Evolutionary conservation across 768 basidiomycete species (phyloP), one percentile per base, ranked within the genome.

Genomic region (Auriscalpium microsporum): DNA sequence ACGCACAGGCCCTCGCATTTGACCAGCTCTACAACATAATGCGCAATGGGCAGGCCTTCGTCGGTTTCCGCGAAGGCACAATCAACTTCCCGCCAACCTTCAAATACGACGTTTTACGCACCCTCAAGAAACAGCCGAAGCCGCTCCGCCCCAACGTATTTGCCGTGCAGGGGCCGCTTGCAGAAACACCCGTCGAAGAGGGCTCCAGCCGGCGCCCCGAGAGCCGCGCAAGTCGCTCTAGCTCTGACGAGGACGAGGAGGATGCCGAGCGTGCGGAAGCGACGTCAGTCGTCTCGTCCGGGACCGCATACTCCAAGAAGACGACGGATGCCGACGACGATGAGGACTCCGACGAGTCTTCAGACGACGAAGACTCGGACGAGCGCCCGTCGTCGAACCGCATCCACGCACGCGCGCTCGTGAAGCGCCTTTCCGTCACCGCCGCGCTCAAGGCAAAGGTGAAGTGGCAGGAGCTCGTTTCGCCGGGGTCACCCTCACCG

Each of bases 81-180:
- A 96, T 96, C 57, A 67, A 84, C 62, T 97, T 97, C 59, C 83
- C 91, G 5, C 94, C 94, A 0, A 96, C 94, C 0, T 97, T 94
- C 78, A 96, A 96, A 64, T 93, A 92, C 64, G 86, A 94, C 62
- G 87, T 94, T 8, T 68, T 82, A 53, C 78, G 79, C 23, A 77
- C 78, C 2, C 66, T 77, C 17, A 86, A 82, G 67, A 76, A 74
- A 57, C 56, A 60, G 63, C 73, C 50, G 78, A 75, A 64, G 72
- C 73, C 28, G 37, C 70, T 72, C 9, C 74, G 69, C 56, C 67
- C 69, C 34, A 7, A 10, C 5, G 34, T 44, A 8, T 28, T 50
- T 23, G 8, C 38, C 36, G n/a, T 50, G 23, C 56, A 45, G 21
- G 57, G 44, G 21, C 36, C 16, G 13, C 36, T 42, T 3, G 34